Conservation (phyloP, 352 stramenopile species). For the Pythium monospermum region DNA sequence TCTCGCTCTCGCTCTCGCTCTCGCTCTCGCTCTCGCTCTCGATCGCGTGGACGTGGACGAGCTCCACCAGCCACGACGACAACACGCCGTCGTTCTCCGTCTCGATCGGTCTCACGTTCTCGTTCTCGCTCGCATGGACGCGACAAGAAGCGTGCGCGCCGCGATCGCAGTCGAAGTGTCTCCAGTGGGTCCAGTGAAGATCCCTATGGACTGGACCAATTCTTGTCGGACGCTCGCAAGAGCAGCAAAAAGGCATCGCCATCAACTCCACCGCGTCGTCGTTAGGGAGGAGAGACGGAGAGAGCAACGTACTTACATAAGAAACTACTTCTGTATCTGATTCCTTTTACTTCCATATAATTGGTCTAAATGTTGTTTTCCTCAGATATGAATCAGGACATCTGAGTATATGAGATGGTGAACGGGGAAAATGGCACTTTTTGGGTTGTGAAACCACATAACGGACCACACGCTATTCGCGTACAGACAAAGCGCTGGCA, state of each 20-base stretch:
- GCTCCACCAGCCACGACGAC: too few relatives aligned
- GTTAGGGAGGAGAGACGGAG: not conserved
- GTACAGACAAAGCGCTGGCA: too few relatives aligned
- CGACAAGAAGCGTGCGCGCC: constrained; percentile 47
- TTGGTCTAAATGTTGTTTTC: too few relatives aligned
- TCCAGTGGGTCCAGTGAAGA: constrained; percentile 55
- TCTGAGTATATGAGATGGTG: too few relatives aligned
- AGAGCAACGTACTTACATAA: constrained; percentile 1
- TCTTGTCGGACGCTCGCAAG: constrained; percentile 67
- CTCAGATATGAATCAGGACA: too few relatives aligned
- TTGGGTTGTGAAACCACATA: too few relatives aligned
- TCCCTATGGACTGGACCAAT: constrained; percentile 82
- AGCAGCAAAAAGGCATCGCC: constrained; percentile 17
- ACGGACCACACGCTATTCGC: too few relatives aligned
- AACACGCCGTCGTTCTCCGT: constrained; percentile 27
- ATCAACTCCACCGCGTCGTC: constrained; percentile 12
- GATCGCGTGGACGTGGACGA: constrained; percentile 7
- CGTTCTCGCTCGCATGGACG: constrained; percentile 28
- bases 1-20: constrained; percentile 21
- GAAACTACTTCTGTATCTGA: constrained; percentile 10
- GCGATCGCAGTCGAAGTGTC: constrained; percentile 36
- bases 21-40: constrained; percentile 15
- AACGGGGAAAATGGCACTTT: too few relatives aligned
- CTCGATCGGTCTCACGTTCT: too few relatives aligned
- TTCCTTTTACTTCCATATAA: too few relatives aligned